Evolutionary conservation across 768 basidiomycete species (phyloP).

Genomic region (Russula sp.): DNA sequence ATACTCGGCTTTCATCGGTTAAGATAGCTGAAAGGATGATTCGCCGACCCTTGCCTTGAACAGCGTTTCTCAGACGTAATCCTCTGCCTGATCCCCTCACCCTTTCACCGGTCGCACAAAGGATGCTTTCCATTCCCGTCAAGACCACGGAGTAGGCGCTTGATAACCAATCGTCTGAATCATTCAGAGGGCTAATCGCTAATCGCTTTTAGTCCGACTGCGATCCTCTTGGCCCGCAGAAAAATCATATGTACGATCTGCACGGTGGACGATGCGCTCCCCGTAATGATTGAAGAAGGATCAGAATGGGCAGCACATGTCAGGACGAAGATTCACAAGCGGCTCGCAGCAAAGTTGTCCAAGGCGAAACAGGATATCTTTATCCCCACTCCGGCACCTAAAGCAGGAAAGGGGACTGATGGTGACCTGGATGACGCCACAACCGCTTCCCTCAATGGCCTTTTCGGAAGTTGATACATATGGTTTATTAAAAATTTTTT

Average conservation of each 20-base stretch:
- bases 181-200: neutral
- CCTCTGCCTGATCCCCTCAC: slow-evolving; percentile 48
- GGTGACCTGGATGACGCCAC: neutral
- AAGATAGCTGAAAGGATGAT: neutral
- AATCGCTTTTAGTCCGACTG: slow-evolving; percentile 42
- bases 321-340: slow-evolving; percentile 47
- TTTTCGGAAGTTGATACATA: neutral
- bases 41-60: neutral
- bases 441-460: neutral
- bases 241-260: slow-evolving; percentile 57
- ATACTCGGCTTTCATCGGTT: neutral
- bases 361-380: neutral
- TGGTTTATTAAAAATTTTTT: neutral
- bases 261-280: slow-evolving; percentile 47
- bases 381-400: neutral
- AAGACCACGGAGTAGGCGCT: slow-evolving; percentile 41
- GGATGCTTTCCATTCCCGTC: slow-evolving; percentile 40
- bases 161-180: neutral
- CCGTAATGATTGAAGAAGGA: slow-evolving; percentile 56
- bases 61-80: slow-evolving; percentile 20
- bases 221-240: slow-evolving; percentile 46
- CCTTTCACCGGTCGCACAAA: slow-evolving; percentile 48
- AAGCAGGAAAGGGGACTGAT: neutral
- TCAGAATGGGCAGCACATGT: slow-evolving; percentile 50
- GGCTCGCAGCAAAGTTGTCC: slow-evolving; percentile 29